A percentile compares a stretch with the other conserved stretches of the same genome.
Conservation (phyloP, 495 filamentous ascomycete genomes). For the Hamigera avellanea region DNA sequence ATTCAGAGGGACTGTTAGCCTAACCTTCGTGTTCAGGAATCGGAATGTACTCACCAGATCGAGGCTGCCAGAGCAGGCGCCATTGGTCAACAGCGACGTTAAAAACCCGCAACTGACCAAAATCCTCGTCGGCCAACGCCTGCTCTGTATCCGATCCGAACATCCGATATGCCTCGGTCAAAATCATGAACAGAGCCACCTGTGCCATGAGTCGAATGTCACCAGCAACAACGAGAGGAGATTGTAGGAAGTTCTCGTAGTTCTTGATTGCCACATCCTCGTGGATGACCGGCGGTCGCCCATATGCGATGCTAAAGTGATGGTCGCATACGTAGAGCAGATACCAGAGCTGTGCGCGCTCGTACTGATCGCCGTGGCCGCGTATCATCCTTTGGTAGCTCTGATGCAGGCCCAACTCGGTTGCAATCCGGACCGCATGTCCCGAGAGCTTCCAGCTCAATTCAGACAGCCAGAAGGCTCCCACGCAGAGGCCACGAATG, state of each 20-base stretch:
- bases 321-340: conserved; percentile 46
- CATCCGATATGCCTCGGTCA: conserved; percentile 44
- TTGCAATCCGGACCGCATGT: conserved; percentile 42
- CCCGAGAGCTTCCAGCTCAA: conserved; percentile 44
- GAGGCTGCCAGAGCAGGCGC: conserved; percentile 43
- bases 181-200: conserved; percentile 44
- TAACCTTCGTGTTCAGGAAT: too few relatives aligned
- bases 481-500: conserved; percentile 39
- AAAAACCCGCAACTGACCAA: conserved; percentile 37
- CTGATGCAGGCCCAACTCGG: conserved; percentile 39
- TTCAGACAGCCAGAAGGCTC: conserved; percentile 42
- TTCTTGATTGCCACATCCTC: conserved; percentile 41
- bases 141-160: conserved; percentile 46
- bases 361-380: conserved; percentile 36
- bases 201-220: conserved; percentile 45
- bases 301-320: conserved; percentile 44
- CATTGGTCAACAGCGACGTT: conserved; percentile 46
- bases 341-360: conserved; percentile 38
- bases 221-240: conserved; percentile 32
- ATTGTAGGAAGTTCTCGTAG: conserved; percentile 39
- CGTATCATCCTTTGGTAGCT: conserved; percentile 38
- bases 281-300: conserved; percentile 41
- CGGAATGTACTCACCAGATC: conserved; percentile 28
- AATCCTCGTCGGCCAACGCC: conserved; percentile 39
- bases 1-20: too few relatives aligned